Conservation (phyloP, 1,139 yeast genomes). For the Trichomonascaceae sp. region DNA sequence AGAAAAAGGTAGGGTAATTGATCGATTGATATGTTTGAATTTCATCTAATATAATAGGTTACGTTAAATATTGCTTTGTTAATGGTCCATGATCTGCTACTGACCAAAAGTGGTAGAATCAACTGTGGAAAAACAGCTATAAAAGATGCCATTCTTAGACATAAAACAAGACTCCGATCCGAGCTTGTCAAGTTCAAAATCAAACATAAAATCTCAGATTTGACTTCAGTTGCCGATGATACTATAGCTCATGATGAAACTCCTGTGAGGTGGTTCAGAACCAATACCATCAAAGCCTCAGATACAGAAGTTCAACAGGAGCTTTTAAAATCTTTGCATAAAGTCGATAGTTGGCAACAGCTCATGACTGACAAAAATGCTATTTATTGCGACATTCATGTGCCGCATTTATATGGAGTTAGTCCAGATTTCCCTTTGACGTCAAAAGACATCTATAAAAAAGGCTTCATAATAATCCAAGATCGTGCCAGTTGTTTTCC, state of each 20-base stretch:
- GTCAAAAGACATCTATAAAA: conserved; percentile 55
- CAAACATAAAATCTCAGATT: conserved; percentile 52
- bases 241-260: conserved; percentile 29
- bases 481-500: conserved; percentile 98
- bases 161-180: conserved; percentile 74
- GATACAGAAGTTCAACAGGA: conserved; percentile 34
- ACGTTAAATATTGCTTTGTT: conserved; percentile 49
- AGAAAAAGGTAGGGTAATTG: conserved; percentile 34
- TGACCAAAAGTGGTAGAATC: conserved; percentile 72
- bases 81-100: conserved; percentile 73
- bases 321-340: conserved; percentile 44
- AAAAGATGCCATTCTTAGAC: conserved; percentile 71
- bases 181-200: conserved; percentile 75
- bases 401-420: conserved; percentile 75
- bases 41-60: conserved; percentile 24
- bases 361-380: conserved; percentile 33
- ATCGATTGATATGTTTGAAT: conserved; percentile 6
- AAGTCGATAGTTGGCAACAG: conserved; percentile 44
- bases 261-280: conserved; percentile 86
- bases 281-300: conserved; percentile 52
- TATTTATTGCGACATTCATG: conserved; percentile 62
- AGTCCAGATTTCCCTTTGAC: conserved; percentile 67
- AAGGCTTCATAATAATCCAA: conserved; percentile 81
- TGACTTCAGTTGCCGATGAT: background rate
- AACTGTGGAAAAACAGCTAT: conserved; percentile 86